phyloP scores from a whole-genome alignment of 768 basidiomycete genomes.

The Boletus rex-veris region DNA sequence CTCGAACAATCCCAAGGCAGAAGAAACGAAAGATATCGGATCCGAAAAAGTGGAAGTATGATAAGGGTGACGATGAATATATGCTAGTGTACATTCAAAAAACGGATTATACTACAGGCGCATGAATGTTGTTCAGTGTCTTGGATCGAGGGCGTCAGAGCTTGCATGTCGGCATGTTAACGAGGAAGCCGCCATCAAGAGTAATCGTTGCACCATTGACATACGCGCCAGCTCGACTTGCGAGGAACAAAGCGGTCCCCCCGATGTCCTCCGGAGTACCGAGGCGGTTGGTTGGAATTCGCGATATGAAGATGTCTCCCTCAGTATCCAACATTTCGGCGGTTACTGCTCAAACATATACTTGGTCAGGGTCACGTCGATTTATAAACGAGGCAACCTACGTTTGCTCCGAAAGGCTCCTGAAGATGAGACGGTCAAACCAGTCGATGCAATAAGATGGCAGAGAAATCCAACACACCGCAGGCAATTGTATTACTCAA shows the following conservation, averaged over 20 bases:
- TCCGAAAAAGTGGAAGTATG: background rate
- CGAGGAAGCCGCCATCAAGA: conserved; percentile 57
- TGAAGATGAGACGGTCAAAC: conserved; percentile 1
- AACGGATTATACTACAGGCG: background rate
- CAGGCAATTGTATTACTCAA: conserved; percentile 63
- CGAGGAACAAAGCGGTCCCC: conserved; percentile 59
- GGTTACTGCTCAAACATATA: conserved; percentile 42
- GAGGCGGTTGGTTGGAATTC: conserved; percentile 50
- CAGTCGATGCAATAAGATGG: background rate
- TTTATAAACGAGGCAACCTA: conserved; percentile 11
- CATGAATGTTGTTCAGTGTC: background rate
- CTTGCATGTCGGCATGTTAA: conserved; percentile 36
- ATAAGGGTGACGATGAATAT: background rate
- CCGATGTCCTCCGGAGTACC: conserved; percentile 64
- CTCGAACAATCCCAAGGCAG: conserved; percentile 7
- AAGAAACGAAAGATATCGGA: conserved; percentile 1
- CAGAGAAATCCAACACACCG: conserved; percentile 32
- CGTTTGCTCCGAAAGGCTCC: conserved; percentile 44
- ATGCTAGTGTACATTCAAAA: conserved; percentile 1
- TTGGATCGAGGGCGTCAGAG: conserved; percentile 20
- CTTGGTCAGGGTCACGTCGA: background rate
- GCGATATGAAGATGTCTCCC: conserved; percentile 41
- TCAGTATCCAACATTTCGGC: conserved; percentile 44
- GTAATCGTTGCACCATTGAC: conserved; percentile 62
- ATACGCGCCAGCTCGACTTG: conserved; percentile 57